These are phyloP conservation scores for Lojkania enalia DNA, from an alignment of 2,329 filamentous ascomycete genomes.

Conservation along the genomic window DNA sequence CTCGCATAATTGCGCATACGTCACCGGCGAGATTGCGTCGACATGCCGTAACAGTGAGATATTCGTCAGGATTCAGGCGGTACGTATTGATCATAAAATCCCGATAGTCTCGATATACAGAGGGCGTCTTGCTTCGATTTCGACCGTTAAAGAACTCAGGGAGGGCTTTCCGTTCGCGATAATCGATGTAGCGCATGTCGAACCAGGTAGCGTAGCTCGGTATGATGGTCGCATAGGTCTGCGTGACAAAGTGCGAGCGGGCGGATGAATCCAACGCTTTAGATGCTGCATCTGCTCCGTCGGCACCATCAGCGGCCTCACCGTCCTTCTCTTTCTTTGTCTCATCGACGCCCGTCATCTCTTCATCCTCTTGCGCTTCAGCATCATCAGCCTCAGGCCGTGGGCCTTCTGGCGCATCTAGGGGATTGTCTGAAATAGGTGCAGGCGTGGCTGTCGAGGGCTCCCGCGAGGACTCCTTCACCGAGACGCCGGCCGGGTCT, in stretches of 20 bases:
- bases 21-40: conserved; percentile 93
- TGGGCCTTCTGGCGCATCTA: conserved; percentile 69
- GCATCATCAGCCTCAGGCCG: conserved; percentile 60
- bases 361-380: conserved; percentile 70
- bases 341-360: conserved; percentile 56
- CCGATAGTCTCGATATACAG: conserved; percentile 97
- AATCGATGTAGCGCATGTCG: conserved; percentile 91
- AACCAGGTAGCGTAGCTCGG: conserved; percentile 99
- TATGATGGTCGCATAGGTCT: conserved; percentile 93
- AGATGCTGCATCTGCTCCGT: conserved; percentile 59
- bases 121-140: conserved; percentile 96
- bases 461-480: conserved; percentile 55
- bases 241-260: conserved; percentile 86
- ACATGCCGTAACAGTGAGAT: conserved; percentile 95
- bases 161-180: conserved; percentile 89
- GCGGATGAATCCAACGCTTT: conserved; percentile 87
- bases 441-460: conserved; percentile 62
- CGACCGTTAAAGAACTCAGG: conserved; percentile 98
- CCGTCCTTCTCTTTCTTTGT: conserved; percentile 45
- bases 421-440: conserved; percentile 63
- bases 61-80: conserved; percentile 91
- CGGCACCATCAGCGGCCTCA: conserved; percentile 30
- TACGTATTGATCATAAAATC: conserved; percentile 99
- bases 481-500: conserved; percentile 5
- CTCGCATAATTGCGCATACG: conserved; percentile 98